A percentile compares a stretch with the other conserved stretches of the same genome.
Conservation (phyloP, 2,329 filamentous ascomycete species). For the Sporothrix pseudoabietina region DNA sequence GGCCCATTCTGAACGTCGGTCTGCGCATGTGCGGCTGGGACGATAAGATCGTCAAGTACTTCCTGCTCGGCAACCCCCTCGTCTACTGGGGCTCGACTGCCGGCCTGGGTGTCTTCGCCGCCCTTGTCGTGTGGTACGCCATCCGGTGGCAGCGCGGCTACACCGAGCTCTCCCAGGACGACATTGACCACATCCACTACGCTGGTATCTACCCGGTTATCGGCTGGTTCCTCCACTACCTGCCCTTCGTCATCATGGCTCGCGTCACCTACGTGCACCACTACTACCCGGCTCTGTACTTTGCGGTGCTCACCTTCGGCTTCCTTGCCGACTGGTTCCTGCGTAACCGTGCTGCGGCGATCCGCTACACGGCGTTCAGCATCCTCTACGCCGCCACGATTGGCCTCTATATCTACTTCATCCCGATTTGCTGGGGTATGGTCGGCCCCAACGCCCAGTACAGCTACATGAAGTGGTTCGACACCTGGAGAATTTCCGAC, state of each 20-base stretch:
- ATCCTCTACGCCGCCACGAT: constrained; percentile 73
- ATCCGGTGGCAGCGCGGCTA: constrained; percentile 96
- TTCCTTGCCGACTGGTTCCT: constrained; percentile 87
- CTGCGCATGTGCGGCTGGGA: constrained; percentile 99
- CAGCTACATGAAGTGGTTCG: constrained; percentile 91
- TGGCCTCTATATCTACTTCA: constrained; percentile 85
- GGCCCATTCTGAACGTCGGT: constrained; percentile 92
- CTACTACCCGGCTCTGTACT: constrained; percentile 98
- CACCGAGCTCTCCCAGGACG: constrained; percentile 72
- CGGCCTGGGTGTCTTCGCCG: constrained; percentile 70
- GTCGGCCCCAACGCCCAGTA: constrained; percentile 80
- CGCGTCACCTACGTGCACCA: constrained; percentile 99
- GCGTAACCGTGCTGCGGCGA: constrained; percentile 62
- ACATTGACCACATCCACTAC: constrained; percentile 95
- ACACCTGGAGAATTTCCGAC: constrained; percentile 81
- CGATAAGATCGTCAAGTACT: constrained; percentile 94
- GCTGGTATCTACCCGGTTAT: constrained; percentile 86
- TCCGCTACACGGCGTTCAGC: constrained; percentile 71
- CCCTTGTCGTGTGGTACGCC: constrained; percentile 79
- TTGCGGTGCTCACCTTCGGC: constrained; percentile 85
- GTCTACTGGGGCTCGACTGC: constrained; percentile 94
- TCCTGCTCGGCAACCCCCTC: constrained; percentile 92
- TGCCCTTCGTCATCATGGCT: constrained; percentile 96
- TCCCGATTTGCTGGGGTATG: constrained; percentile 96
- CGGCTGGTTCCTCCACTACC: constrained; percentile 95